Evolutionary conservation across 805 yeast genomes (phyloP), one percentile per base, ranked within the genome.

Genomic region (Cyberlindnera mycetangii): DNA sequence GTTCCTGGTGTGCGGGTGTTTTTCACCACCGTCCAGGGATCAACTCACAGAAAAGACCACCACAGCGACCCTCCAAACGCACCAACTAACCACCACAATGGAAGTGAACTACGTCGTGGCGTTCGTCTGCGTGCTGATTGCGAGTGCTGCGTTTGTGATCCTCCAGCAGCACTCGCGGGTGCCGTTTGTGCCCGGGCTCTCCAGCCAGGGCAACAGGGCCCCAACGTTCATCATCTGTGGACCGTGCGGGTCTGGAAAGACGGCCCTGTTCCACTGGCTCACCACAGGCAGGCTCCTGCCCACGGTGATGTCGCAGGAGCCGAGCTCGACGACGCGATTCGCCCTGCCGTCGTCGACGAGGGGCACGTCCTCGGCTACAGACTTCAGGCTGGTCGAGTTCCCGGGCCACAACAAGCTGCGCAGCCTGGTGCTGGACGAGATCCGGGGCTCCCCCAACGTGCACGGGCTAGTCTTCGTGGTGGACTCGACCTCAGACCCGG

Each of bases 341-440:
- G 53, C 59, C 39, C 53, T 79, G n/a, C 77, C 78, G 10, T 58
- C 65, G 7, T 65, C 65, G 2, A 59, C 64, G 4, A 60, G 49
- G 8, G 51, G 42, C 4, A 16, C 37, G 5, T 39, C 46, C 4
- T 32, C 41, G 6, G 34, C 48, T 17, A 71, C 62, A 46, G 65
- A 56, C 44, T 74, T 68, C 57, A 78, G 74, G 49, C 62, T 90
- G 32, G 72, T 84, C 41, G 98, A 92, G 58, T 81, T 81, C 50
- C 99, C 99, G 2, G 97, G 97, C n/a, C 89, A 85, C 65, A 67
- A 76, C 44, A 89, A 88, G 64, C 77, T 90, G 53, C 77, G 76
- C 42, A 76, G 78, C 45, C 67, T 82, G 40, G 68, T 80, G 27
- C 52, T 70, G 47, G 74, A 75, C 42, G 75, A 76, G 45, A 67